Percentiles rank a stretch among this genome's conserved stretches.
phyloP scores from a whole-genome alignment of 169 alveolate species.

The Theileria parva region DNA sequence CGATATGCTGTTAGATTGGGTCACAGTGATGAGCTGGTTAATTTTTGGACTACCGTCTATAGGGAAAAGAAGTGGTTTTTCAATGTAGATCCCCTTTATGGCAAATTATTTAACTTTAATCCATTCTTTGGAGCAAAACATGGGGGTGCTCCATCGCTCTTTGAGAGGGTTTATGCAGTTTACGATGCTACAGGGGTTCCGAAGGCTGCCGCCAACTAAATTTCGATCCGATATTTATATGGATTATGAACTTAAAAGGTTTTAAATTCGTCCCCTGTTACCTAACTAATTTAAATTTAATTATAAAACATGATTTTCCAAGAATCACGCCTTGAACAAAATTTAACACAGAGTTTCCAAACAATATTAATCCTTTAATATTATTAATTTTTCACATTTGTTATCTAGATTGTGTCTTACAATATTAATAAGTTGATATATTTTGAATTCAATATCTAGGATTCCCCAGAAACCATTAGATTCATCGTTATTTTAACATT shows the following conservation, averaged over 20 bases:
- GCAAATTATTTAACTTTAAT: slow-evolving; percentile 82
- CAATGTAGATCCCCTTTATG: slow-evolving; percentile 66
- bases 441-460: neutral
- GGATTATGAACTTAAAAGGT: too few species aligned
- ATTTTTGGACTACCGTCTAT: slow-evolving; percentile 65
- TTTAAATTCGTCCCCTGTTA: too few species aligned
- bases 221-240: too few species aligned
- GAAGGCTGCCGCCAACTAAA: neutral
- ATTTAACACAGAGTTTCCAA: too few species aligned
- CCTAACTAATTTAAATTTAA: too few species aligned
- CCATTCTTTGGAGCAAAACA: too few species aligned
- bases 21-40: slow-evolving; percentile 68
- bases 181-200: slow-evolving; percentile 41
- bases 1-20: slow-evolving; percentile 77
- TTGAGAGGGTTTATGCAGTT: slow-evolving; percentile 77
- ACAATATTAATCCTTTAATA: too few species aligned
- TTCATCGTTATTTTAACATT: neutral
- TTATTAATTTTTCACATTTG: too few species aligned
- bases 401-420: too few species aligned
- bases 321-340: too few species aligned
- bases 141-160: slow-evolving; percentile 82
- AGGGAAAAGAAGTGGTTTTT: slow-evolving; percentile 29
- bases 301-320: too few species aligned
- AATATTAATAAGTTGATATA: too few species aligned
- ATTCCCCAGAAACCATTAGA: slow-evolving; percentile 3